These are phyloP conservation scores for Cryphonectria radicalis DNA, from an alignment of 2,329 filamentous ascomycete genomes.

Conservation along the genomic window DNA sequence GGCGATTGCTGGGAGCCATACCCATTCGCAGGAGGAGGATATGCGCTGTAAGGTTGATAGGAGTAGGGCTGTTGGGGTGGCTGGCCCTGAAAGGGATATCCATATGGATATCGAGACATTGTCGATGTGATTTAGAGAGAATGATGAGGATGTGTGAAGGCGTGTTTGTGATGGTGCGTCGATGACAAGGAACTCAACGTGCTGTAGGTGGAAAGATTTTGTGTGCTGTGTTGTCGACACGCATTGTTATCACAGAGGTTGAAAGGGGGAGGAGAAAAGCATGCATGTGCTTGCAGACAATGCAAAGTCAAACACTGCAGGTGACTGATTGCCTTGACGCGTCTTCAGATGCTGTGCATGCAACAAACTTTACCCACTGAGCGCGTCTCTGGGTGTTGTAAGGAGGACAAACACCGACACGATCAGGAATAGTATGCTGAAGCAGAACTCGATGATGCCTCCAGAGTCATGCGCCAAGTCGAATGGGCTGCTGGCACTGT, in stretches of 20 bases:
- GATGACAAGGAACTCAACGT: slow-evolving; percentile 22
- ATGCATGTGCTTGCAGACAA: slow-evolving; percentile 5
- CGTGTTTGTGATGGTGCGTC: slow-evolving; percentile 3
- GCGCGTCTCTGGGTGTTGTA: neutral
- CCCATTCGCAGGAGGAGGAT: slow-evolving; percentile 30
- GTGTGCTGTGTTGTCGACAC: slow-evolving; percentile 10
- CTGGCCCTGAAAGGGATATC: slow-evolving; percentile 39
- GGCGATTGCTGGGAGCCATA: slow-evolving; percentile 19
- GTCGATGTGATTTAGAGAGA: slow-evolving; percentile 26
- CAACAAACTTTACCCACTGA: neutral
- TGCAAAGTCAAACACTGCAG: neutral
- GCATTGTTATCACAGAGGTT: slow-evolving; percentile 21
- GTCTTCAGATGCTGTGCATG: slow-evolving; percentile 2
- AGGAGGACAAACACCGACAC: neutral
- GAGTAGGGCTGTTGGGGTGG: slow-evolving; percentile 34
- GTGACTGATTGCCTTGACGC: slow-evolving; percentile 9
- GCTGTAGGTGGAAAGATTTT: slow-evolving; percentile 12
- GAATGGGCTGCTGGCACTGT: neutral
- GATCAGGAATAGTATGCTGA: neutral
- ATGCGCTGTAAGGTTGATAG: slow-evolving; percentile 31
- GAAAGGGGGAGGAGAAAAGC: slow-evolving; percentile 8
- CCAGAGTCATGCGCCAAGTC: neutral
- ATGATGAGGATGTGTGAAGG: slow-evolving; percentile 18
- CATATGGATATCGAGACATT: slow-evolving; percentile 48
- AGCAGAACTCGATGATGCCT: neutral